phyloP scores from a whole-genome alignment of 2,329 filamentous ascomycete species.

The Bipolaris cookei region DNA sequence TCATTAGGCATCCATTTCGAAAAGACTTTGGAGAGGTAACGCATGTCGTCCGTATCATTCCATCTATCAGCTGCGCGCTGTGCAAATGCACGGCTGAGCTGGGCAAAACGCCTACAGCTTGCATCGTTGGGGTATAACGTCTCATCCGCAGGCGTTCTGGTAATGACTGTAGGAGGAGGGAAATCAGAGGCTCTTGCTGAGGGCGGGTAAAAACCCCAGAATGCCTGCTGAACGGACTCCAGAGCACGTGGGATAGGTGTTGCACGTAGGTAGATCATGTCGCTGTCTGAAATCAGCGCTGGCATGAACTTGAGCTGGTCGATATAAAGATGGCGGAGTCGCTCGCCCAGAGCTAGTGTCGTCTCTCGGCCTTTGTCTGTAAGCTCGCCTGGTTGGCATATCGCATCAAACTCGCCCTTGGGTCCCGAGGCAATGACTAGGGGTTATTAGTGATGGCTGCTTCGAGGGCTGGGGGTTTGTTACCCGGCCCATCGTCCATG shows the following conservation, averaged over 20 bases:
- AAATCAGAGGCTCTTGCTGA: conserved; percentile 52
- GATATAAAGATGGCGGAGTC: conserved; percentile 58
- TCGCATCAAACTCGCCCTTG: conserved; percentile 71
- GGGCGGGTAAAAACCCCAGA: conserved; percentile 57
- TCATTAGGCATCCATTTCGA: conserved; percentile 84
- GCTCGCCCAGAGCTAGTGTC: conserved; percentile 56
- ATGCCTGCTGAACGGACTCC: conserved; percentile 59
- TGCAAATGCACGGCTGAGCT: conserved; percentile 56
- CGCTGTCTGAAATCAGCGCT: conserved; percentile 48
- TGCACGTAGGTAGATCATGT: conserved; percentile 55
- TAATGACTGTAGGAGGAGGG: conserved; percentile 54
- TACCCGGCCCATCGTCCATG: conserved; percentile 62
- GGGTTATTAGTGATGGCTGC: conserved; percentile 6
- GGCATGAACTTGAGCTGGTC: conserved; percentile 59
- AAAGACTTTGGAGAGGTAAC: conserved; percentile 76
- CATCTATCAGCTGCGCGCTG: conserved; percentile 55
- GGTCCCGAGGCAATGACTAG: conserved; percentile 69
- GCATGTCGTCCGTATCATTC: conserved; percentile 75
- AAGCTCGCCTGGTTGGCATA: conserved; percentile 65
- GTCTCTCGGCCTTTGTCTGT: conserved; percentile 59
- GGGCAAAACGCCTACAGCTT: conserved; percentile 56
- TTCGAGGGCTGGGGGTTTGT: no score
- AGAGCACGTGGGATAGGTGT: conserved; percentile 59
- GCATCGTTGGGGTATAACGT: conserved; percentile 59
- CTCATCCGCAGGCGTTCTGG: conserved; percentile 55